A percentile compares a stretch with the other conserved stretches of the same genome.
These are phyloP conservation scores for Lactarius akahatsu DNA, from an alignment of 768 basidiomycete genomes.

Conservation along the genomic window DNA sequence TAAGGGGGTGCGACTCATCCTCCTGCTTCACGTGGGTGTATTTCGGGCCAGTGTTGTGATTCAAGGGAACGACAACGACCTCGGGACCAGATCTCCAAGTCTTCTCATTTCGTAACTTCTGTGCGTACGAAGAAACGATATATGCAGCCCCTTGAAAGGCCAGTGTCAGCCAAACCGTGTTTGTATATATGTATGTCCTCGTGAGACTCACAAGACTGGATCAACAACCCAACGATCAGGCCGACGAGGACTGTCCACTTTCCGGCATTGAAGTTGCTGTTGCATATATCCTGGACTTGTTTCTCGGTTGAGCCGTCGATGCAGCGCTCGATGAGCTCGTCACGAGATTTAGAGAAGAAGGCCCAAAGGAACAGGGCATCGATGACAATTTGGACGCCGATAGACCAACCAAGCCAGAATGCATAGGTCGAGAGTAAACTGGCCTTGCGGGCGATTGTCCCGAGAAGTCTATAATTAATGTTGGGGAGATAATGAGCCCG, in stretches of 20 bases:
- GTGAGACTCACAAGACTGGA: constrained; percentile 21
- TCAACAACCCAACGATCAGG: constrained; percentile 5
- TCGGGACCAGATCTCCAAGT: constrained; percentile 3
- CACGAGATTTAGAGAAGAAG: constrained; percentile 17
- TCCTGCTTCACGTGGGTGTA: constrained; percentile 11
- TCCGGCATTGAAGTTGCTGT: not conserved
- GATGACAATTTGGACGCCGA: constrained; percentile 16
- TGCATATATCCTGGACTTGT: constrained; percentile 6
- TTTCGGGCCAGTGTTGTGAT: not conserved
- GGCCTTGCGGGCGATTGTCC: constrained; percentile 23
- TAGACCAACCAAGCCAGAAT: constrained; percentile 12
- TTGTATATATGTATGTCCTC: not conserved
- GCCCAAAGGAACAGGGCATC: constrained; percentile 5
- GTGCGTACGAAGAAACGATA: constrained; percentile 22
- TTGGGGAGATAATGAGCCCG: not conserved
- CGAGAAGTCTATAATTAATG: constrained; percentile 18
- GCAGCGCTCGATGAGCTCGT: constrained; percentile 16
- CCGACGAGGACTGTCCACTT: constrained; percentile 9
- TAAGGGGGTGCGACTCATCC: constrained; percentile 12
- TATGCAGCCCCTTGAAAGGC: constrained; percentile 19
- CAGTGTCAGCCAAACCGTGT: not conserved
- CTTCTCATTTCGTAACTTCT: constrained; percentile 10
- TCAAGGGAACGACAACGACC: not conserved
- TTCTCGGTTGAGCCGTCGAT: constrained; percentile 22
- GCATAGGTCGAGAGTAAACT: constrained; percentile 21